A percentile compares a stretch with the other conserved stretches of the same genome.
Evolutionary conservation across 257 asterid genomes (phyloP).

Genomic region (Linaria vulgaris): DNA sequence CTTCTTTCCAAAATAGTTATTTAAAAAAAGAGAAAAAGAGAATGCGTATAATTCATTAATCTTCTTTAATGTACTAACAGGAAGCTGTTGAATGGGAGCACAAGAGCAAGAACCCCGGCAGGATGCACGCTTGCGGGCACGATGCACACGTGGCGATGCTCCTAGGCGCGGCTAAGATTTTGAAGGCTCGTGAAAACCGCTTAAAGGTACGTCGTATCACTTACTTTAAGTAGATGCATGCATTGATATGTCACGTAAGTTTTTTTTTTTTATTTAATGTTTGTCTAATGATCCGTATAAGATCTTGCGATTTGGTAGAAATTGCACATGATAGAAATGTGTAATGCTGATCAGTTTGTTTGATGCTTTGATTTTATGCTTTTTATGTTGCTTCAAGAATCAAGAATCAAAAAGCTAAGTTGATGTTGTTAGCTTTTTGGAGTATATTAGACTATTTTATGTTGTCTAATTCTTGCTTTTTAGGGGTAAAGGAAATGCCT

Average conservation of each 20-base stretch:
- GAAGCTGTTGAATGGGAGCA: conserved; percentile 80
- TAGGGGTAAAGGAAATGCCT: conserved; percentile 7
- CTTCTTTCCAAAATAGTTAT: not conserved
- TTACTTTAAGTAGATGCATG: not conserved
- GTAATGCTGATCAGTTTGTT: conserved; percentile 18
- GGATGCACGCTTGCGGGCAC: conserved; percentile 85
- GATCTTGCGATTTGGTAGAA: conserved; percentile 2
- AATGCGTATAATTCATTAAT: not conserved
- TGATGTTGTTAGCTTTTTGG: not conserved
- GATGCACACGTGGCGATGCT: conserved; percentile 83
- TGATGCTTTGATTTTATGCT: conserved; percentile 23
- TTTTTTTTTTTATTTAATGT: too few relatives aligned
- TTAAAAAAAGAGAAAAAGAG: not conserved
- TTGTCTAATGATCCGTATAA: not conserved
- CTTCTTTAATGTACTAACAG: conserved; percentile 25
- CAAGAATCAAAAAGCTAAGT: conserved; percentile 11
- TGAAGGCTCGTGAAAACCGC: conserved; percentile 50
- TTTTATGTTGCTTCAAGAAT: conserved; percentile 15
- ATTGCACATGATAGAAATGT: conserved; percentile 15
- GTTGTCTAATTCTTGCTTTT: conserved; percentile 8
- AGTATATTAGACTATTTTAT: conserved; percentile 24
- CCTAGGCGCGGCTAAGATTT: conserved; percentile 61
- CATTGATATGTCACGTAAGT: not conserved
- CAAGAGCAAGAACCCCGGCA: conserved; percentile 61
- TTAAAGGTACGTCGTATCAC: conserved; percentile 43